Conservation (phyloP, 2,329 filamentous ascomycete genomes). For the Hymenoscyphus albidus region DNA sequence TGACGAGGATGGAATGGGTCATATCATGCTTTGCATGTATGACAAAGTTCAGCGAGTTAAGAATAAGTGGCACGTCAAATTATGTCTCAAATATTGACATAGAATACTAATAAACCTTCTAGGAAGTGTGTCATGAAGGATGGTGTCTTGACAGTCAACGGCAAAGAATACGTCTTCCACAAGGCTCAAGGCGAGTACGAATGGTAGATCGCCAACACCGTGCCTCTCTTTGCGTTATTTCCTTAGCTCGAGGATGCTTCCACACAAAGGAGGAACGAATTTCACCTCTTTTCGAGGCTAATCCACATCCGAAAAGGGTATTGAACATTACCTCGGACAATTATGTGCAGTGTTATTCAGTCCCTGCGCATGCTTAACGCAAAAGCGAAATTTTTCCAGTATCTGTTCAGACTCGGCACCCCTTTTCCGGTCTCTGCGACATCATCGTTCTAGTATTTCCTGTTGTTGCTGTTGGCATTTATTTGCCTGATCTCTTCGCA, state of each 20-base stretch:
- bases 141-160: slow-evolving; percentile 86
- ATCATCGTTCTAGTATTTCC: not conserved
- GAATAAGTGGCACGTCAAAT: slow-evolving; percentile 75
- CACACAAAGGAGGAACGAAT: not conserved
- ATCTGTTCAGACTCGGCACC: not conserved
- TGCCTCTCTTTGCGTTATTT: not conserved
- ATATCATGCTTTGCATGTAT: slow-evolving; percentile 98
- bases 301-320: not conserved
- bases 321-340: not conserved
- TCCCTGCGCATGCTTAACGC: not conserved
- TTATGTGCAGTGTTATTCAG: not conserved
- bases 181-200: slow-evolving; percentile 97
- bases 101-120: slow-evolving; percentile 28
- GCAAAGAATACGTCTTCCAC: slow-evolving; percentile 96
- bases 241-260: not conserved
- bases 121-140: slow-evolving; percentile 99
- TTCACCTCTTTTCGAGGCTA: not conserved
- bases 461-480: not conserved
- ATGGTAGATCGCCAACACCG: slow-evolving; percentile 58
- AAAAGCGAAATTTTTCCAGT: not conserved
- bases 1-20: slow-evolving; percentile 75
- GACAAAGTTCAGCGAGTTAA: slow-evolving; percentile 99
- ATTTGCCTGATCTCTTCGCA: not conserved
- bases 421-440: not conserved
- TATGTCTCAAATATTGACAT: not conserved